Conservation (phyloP, 331 rosid species). For the Quercus lobata region DNA sequence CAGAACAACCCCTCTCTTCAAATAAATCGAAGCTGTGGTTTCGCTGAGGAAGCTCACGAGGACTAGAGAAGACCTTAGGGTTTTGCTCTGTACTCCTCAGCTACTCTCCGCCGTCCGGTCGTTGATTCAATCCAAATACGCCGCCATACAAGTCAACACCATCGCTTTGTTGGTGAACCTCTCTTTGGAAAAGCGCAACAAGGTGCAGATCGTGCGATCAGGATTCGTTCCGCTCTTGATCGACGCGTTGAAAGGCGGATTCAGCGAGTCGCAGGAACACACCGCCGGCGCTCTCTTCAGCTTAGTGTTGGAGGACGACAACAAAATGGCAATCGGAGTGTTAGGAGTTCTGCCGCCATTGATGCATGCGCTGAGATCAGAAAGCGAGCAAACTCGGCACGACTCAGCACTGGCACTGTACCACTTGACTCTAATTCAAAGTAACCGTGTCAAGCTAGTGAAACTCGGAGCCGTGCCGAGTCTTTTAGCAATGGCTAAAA, state of each 20-base stretch:
- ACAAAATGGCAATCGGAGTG: conserved; percentile 88
- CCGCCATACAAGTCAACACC: conserved; percentile 66
- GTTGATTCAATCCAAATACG: conserved; percentile 41
- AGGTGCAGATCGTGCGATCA: conserved; percentile 73
- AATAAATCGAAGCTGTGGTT: conserved; percentile 35
- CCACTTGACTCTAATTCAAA: conserved; percentile 63
- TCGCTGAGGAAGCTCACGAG: conserved; percentile 54
- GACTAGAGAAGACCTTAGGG: conserved; percentile 53
- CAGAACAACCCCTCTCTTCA: too few species aligned
- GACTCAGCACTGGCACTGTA: conserved; percentile 84
- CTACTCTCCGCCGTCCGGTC: conserved; percentile 43
- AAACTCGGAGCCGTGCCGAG: conserved; percentile 61
- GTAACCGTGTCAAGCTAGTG: conserved; percentile 81
- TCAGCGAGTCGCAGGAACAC: conserved; percentile 75
- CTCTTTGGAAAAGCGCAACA: conserved; percentile 68
- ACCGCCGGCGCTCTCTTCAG: conserved; percentile 94
- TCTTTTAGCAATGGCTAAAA: conserved; percentile 38
- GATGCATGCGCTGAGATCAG: conserved; percentile 70
- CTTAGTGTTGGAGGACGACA: conserved; percentile 71
- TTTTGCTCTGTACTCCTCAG: conserved; percentile 50
- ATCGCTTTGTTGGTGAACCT: conserved; percentile 77
- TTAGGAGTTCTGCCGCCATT: conserved; percentile 83
- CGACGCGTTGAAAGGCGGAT: conserved; percentile 57
- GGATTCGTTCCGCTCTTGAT: conserved; percentile 67
- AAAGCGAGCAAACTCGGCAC: conserved; percentile 66